A percentile compares a stretch with the other conserved stretches of the same genome.
Evolutionary conservation across 192 early-diverging fungal species (phyloP).

Genomic region (Linnemannia zychae): DNA sequence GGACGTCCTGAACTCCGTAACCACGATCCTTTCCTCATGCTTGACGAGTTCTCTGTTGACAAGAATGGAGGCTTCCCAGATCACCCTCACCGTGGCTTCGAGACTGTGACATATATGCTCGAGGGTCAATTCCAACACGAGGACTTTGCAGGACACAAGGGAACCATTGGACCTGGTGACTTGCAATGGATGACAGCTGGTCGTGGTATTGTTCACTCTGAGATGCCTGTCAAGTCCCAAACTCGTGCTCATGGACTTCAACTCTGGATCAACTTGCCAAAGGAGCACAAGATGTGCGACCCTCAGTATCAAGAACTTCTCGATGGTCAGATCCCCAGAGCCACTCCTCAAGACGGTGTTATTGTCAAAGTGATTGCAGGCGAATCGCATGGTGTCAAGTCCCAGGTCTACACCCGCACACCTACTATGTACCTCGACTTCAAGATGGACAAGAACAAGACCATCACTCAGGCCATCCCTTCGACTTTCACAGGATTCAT

Average conservation of each 20-base stretch:
- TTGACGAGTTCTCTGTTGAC: constrained; percentile 41
- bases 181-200: too few species aligned
- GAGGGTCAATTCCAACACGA: too few species aligned
- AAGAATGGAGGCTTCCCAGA: too few species aligned
- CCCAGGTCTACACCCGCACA: constrained; percentile 28
- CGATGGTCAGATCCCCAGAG: constrained; percentile 47
- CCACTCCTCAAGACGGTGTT: constrained; percentile 23
- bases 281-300: constrained; percentile 65
- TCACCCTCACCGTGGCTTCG: too few species aligned
- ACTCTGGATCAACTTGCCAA: constrained; percentile 79
- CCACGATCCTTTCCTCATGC: constrained; percentile 58
- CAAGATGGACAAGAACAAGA: constrained; percentile 27
- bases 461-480: constrained; percentile 38
- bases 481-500: constrained; percentile 45
- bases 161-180: too few species aligned
- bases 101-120: too few species aligned
- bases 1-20: constrained; percentile 63
- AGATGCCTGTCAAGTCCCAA: too few species aligned
- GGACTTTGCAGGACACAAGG: too few species aligned
- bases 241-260: constrained; percentile 64
- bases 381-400: too few species aligned
- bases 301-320: too few species aligned
- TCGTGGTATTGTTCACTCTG: too few species aligned
- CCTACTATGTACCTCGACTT: constrained; percentile 50
- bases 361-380: constrained; percentile 45